Evolutionary conservation across 768 basidiomycete species (phyloP).

Genomic region (Lactarius quietus): DNA sequence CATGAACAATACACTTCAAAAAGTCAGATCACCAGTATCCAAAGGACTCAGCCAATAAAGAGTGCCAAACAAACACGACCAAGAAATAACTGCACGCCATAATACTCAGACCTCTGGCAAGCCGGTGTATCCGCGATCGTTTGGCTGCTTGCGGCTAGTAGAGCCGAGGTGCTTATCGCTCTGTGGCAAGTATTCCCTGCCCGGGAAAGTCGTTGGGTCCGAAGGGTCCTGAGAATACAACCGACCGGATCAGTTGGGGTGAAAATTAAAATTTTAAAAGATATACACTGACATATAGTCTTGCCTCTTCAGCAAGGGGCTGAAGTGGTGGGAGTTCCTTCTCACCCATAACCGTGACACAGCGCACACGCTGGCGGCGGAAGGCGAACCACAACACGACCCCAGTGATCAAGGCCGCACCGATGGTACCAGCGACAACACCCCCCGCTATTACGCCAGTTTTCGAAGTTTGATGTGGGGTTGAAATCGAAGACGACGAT

Average conservation of each 20-base stretch:
- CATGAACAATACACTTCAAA: too few relatives aligned
- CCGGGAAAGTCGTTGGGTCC: slow-evolving; percentile 25
- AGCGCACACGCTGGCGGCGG: slow-evolving; percentile 30
- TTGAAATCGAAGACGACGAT: too few relatives aligned
- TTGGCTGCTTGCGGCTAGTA: neutral
- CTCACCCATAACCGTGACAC: neutral
- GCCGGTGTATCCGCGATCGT: slow-evolving; percentile 11
- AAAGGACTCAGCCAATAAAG: too few relatives aligned
- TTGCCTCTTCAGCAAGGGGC: neutral
- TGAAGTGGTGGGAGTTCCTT: too few relatives aligned
- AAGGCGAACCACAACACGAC: slow-evolving; percentile 40
- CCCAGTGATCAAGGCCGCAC: slow-evolving; percentile 42
- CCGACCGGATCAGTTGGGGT: neutral
- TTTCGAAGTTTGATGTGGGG: slow-evolving; percentile 26
- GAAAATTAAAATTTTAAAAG: neutral
- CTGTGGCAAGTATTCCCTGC: neutral
- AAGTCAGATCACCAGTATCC: too few relatives aligned
- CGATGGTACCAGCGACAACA: slow-evolving; percentile 52
- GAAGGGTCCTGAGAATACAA: slow-evolving; percentile 21
- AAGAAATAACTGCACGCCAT: too few relatives aligned
- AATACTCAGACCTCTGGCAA: slow-evolving; percentile 21
- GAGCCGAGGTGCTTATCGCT: neutral
- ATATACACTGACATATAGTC: slow-evolving; percentile 17
- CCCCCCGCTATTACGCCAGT: slow-evolving; percentile 64
- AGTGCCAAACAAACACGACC: too few relatives aligned